phyloP scores from a whole-genome alignment of 2,329 filamentous ascomycete species.

The Aspergillus melleus region DNA sequence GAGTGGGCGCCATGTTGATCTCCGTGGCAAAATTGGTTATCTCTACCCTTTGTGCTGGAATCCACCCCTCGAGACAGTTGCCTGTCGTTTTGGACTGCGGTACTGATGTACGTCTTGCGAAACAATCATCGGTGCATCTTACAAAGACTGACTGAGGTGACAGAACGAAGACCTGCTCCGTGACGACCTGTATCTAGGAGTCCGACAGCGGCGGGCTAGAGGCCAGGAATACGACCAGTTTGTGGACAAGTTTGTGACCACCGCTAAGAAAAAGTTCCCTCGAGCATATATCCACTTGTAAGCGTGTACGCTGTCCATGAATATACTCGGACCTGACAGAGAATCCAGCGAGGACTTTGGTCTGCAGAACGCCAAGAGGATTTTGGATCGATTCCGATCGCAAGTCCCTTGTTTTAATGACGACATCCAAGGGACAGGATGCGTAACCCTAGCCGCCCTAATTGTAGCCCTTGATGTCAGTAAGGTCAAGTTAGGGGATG shows the following conservation, averaged over 20 bases:
- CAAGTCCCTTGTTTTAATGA: slow-evolving; percentile 86
- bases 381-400: slow-evolving; percentile 73
- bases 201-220: slow-evolving; percentile 64
- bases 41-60: slow-evolving; percentile 81
- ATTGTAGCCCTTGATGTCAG: slow-evolving; percentile 72
- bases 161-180: slow-evolving; percentile 70
- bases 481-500: slow-evolving; percentile 64
- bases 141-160: not conserved
- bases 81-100: slow-evolving; percentile 84
- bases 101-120: slow-evolving; percentile 58
- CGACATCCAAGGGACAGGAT: slow-evolving; percentile 85
- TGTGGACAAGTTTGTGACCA: slow-evolving; percentile 70
- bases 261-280: slow-evolving; percentile 69
- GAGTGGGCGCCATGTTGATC: slow-evolving; percentile 80
- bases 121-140: not conserved
- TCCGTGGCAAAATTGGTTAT: slow-evolving; percentile 80
- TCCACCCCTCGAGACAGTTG: slow-evolving; percentile 75
- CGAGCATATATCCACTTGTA: slow-evolving; percentile 80
- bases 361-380: slow-evolving; percentile 69
- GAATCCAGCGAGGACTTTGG: slow-evolving; percentile 71
- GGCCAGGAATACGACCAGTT: slow-evolving; percentile 76
- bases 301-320: slow-evolving; percentile 6
- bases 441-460: slow-evolving; percentile 80
- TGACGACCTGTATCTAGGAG: slow-evolving; percentile 77
- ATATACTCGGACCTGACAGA: not conserved